Base-by-base conservation (phyloP, 169 alveolate genomes). In the Cryptosporidium sp. region DNA sequence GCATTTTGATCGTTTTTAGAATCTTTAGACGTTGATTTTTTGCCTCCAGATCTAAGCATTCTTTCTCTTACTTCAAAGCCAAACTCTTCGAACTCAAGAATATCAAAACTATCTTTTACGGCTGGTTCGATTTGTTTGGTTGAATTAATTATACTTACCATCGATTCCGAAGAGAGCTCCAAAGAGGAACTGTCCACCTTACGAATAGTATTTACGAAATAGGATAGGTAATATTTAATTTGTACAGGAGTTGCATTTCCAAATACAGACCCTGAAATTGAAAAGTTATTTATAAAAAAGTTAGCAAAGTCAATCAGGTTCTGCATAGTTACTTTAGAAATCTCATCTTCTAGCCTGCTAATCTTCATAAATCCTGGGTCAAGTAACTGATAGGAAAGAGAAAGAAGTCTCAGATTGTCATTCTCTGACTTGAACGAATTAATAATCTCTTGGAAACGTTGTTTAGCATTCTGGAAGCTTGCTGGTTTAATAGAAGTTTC, bases 231-330 rank as follows among this genome's bases (percentile, higher is more conserved):
- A 41, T 73, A 73, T 31, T 73, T 73, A 14, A 43, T 31, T 23
- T 73, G 86, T 18, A 73, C 16, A 0, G 86, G 86, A 23, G 70
- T 73, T 5, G 68, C 86, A 26, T 73, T 73, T 10, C 86, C 86
- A 73, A 73, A 4, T 31, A 73, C 58, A 9, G 86, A 73, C n/a
- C 86, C 52, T 26, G 86, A 52, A 33, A 73, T 16, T 51, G 86
- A 45, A 35, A 73, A 73, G 68, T 35, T 73, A 3, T 37, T 23
- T 8, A 26, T 26, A 41, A 73, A 73, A 26, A 73, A 73, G 26
- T 12, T 73, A n/a, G 41, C 39, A 35, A 73, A 73, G 14, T 59
- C 51, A 21, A 59, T 55, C n/a, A 73, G 12, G 29, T 10, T n/a
- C 37, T 73, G 71, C 1, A 73, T 18, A 6, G 62, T 62, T 10